Conservation (phyloP, 306 rosid species). For the Herpetospermum pedunculosum region DNA sequence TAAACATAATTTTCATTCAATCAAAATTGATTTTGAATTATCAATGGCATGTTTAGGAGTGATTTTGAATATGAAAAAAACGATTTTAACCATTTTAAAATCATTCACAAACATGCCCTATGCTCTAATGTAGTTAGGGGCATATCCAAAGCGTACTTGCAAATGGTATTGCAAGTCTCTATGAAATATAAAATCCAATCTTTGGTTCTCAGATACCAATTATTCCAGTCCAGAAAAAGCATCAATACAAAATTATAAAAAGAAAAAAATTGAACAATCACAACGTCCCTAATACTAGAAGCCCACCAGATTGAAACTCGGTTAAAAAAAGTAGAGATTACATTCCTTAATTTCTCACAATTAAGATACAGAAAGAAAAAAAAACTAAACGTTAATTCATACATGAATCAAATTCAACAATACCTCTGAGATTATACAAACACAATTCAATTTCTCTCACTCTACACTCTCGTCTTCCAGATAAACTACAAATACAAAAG, state of each 20-base stretch:
- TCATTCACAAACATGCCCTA: too few species aligned
- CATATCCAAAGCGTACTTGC: background rate
- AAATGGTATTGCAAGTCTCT: background rate
- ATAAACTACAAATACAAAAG: background rate
- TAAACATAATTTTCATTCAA: too few species aligned
- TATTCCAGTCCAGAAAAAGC: background rate
- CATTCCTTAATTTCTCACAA: background rate
- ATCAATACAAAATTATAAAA: background rate
- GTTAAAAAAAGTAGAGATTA: background rate
- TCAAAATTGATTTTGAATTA: too few species aligned
- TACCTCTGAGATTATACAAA: background rate
- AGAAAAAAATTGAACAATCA: background rate
- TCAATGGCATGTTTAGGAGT: too few species aligned
- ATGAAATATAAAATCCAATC: background rate
- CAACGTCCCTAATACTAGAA: background rate
- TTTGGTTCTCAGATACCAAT: background rate
- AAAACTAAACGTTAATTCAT: background rate
- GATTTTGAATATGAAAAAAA: too few species aligned
- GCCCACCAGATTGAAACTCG: background rate
- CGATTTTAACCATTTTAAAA: too few species aligned
- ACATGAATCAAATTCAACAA: background rate
- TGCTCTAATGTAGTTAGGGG: background rate
- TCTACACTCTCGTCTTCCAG: background rate
- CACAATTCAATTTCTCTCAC: background rate
- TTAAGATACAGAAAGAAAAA: background rate